Conservation (phyloP, 331 rosid genomes). For the Rosa hybrid region DNA sequence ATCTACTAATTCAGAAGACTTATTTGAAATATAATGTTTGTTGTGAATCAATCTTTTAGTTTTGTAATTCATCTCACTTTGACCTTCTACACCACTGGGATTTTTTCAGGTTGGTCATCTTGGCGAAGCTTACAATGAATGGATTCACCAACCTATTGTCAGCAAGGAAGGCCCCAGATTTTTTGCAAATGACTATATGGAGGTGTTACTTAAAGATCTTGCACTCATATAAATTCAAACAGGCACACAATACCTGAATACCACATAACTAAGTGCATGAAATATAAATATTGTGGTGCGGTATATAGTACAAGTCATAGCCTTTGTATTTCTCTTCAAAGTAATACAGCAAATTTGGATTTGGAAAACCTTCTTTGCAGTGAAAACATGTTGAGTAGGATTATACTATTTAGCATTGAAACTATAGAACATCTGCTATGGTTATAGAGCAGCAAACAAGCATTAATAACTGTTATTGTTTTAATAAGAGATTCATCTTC, state of each 20-base stretch:
- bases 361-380: neutral
- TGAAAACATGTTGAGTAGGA: neutral
- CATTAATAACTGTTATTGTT: neutral
- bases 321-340: neutral
- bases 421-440: neutral
- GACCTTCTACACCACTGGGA: neutral
- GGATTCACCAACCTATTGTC: slow-evolving; percentile 88
- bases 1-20: neutral
- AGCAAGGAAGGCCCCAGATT: slow-evolving; percentile 85
- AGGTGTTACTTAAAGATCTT: slow-evolving; percentile 47
- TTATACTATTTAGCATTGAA: neutral
- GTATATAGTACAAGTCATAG: neutral
- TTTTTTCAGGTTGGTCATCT: slow-evolving; percentile 79
- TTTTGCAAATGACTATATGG: slow-evolving; percentile 59
- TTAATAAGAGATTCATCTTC: neutral
- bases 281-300: neutral
- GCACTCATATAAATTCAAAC: neutral
- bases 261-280: neutral
- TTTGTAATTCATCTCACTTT: neutral
- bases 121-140: slow-evolving; percentile 73
- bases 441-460: neutral
- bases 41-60: neutral
- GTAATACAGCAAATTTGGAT: neutral
- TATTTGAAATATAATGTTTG: neutral
- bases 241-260: neutral